Evolutionary conservation across 441 rosid genomes (phyloP).

Genomic region (Codiaeum variegatum): DNA sequence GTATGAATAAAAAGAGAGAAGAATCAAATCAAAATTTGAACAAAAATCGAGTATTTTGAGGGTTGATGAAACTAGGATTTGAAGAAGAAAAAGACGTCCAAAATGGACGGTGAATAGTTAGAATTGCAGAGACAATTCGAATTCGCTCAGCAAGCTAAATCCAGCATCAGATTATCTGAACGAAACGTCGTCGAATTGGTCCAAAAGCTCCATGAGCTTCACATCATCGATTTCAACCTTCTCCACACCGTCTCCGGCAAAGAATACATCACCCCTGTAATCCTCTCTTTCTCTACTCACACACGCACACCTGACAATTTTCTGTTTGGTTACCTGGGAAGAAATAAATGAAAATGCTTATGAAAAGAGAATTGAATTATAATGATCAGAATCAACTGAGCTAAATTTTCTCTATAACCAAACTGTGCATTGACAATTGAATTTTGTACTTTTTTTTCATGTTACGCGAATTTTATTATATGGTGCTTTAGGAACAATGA

Average conservation of each 20-base stretch:
- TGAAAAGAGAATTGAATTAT: background rate
- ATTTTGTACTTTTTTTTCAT: background rate
- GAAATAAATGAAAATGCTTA: background rate
- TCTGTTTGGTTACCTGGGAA: background rate
- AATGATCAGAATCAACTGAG: slow-evolving; percentile 1
- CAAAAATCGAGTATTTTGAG: too few species aligned
- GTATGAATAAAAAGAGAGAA: background rate
- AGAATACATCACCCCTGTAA: slow-evolving; percentile 86
- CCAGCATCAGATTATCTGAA: slow-evolving; percentile 81
- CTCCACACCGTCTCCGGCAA: slow-evolving; percentile 96
- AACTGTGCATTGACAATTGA: background rate
- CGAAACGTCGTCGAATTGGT: slow-evolving; percentile 96
- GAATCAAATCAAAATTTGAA: background rate
- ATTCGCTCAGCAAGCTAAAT: slow-evolving; percentile 90
- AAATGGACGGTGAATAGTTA: slow-evolving; percentile 85
- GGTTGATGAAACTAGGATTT: background rate
- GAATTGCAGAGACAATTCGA: slow-evolving; percentile 90
- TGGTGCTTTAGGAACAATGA: slow-evolving; percentile 66
- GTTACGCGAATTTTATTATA: slow-evolving; percentile 13
- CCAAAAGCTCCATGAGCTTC: slow-evolving; percentile 90
- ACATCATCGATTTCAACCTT: slow-evolving; percentile 89
- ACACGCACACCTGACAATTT: background rate
- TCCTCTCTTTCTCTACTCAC: background rate
- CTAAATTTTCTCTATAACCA: background rate
- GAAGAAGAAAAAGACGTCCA: background rate